Base-by-base conservation (phyloP, 805 yeast genomes). In the Metschnikowia vanudenii region DNA sequence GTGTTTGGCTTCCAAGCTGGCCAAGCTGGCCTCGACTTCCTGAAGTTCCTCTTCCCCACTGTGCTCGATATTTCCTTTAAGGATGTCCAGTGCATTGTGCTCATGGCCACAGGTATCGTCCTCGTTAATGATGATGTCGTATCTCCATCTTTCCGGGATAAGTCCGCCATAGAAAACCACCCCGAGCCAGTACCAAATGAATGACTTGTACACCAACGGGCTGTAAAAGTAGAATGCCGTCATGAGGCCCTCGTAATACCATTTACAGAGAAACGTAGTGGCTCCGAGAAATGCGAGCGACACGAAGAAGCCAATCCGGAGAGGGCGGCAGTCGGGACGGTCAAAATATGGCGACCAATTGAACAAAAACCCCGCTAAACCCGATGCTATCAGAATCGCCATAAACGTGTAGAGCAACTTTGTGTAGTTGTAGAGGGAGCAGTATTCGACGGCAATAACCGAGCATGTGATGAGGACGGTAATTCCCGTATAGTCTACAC, bases 331-430 rank as follows among this genome's bases (percentile, higher is more conserved):
- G 59, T 88, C 95, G 3, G 96, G 96, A 46, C 80, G 77, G 64
- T 94, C 98, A 64, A 94, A 92, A 54, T 73, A 76, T 3, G 96
- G 92, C n/a, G 90, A 81, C 96, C 98, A 92, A 46, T 94, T 88
- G 70, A 92, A 81, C 14, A 75, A 62, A 24, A 88, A 78, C 1
- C 98, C 97, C 16, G 80, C 63, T 2, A 73, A 43, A 3, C 97
- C 96, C 46, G 90, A 80, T 1, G 78, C 32, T 1, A 80, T 61
- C 1, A 96, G 85, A 54, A 84, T 73, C 1, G 71, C 35, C 63
- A 89, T 78, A 64, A 82, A 85, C 3, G 73, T 49, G 10, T 58
- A 60, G 36, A 66, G 58, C 3, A 74, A 56, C 50, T 78, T 78
- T 4, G 84, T 82, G 56, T 78, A 78, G 54, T 84, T 74, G 60